A percentile compares a stretch with the other conserved stretches of the same genome.
These are phyloP conservation scores for Clarireedia sp. DNA, from an alignment of 2,329 filamentous ascomycete genomes.

Conservation along the genomic window DNA sequence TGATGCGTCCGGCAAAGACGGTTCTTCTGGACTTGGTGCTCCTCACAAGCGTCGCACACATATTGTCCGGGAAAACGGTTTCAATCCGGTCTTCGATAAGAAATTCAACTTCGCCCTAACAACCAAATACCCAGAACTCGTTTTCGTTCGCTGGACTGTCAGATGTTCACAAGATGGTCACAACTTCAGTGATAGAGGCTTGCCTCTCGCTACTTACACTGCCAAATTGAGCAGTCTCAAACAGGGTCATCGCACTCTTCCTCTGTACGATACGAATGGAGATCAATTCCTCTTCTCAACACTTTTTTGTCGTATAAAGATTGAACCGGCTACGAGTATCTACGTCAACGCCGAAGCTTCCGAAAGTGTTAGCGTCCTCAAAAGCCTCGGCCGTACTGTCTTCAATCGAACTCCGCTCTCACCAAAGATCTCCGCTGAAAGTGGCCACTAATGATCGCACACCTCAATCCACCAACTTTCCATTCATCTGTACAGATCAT, in stretches of 20 bases:
- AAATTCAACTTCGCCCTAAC: slow-evolving; percentile 73
- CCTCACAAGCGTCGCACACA: slow-evolving; percentile 73
- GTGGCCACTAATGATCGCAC: slow-evolving; percentile 1
- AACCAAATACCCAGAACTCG: slow-evolving; percentile 88
- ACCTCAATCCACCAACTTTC: slow-evolving; percentile 7
- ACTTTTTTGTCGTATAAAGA: slow-evolving; percentile 81
- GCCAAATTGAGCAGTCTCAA: slow-evolving; percentile 85
- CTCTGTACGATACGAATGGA: slow-evolving; percentile 78
- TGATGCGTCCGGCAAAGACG: slow-evolving; percentile 55
- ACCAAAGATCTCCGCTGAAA: slow-evolving; percentile 22
- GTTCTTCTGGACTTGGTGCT: slow-evolving; percentile 58
- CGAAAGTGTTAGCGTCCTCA: slow-evolving; percentile 45
- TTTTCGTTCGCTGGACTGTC: slow-evolving; percentile 90
- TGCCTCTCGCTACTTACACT: slow-evolving; percentile 78
- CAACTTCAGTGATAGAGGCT: slow-evolving; percentile 53
- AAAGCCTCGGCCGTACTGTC: slow-evolving; percentile 48
- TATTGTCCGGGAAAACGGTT: slow-evolving; percentile 80
- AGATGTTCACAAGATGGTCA: slow-evolving; percentile 76
- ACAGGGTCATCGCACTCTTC: slow-evolving; percentile 86
- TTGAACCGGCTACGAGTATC: slow-evolving; percentile 48
- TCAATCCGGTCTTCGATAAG: slow-evolving; percentile 82
- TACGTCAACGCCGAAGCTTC: slow-evolving; percentile 42
- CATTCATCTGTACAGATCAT: slow-evolving; percentile 17
- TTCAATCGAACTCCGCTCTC: slow-evolving; percentile 40
- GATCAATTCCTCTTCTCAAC: slow-evolving; percentile 94